A percentile compares a stretch with the other conserved stretches of the same genome.
Evolutionary conservation across 75 land plant genomes (phyloP).

Genomic region (Ceratopteris richardii): DNA sequence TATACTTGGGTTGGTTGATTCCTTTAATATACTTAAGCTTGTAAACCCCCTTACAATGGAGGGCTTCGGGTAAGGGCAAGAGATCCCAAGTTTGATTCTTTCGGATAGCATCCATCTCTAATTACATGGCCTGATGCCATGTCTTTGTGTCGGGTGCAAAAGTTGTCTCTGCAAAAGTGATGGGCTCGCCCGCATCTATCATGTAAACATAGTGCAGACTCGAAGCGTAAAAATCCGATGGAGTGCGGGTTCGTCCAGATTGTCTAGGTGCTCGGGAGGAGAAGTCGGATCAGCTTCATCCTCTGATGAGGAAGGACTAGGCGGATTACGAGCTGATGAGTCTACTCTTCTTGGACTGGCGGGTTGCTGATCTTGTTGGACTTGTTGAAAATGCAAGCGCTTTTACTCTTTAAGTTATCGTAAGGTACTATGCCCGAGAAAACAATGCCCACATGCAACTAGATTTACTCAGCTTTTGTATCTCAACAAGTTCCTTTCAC

Average conservation of each 20-base stretch:
- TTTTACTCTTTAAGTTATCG: too few species aligned
- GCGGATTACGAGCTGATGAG: too few species aligned
- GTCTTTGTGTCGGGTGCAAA: background rate
- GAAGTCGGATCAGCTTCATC: too few species aligned
- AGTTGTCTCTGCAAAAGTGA: background rate
- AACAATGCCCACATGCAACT: too few species aligned
- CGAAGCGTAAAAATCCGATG: background rate
- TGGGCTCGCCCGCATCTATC: background rate
- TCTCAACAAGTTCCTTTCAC: too few species aligned
- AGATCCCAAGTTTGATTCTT: background rate
- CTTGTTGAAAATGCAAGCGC: too few species aligned
- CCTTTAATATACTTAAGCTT: background rate
- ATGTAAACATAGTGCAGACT: background rate
- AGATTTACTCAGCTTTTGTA: too few species aligned
- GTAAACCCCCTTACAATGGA: background rate
- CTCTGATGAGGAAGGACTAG: too few species aligned
- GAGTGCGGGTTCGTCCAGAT: background rate
- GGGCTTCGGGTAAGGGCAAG: background rate
- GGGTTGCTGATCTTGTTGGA: too few species aligned
- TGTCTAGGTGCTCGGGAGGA: conserved; percentile 1
- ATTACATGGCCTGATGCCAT: background rate
- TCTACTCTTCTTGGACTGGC: too few species aligned
- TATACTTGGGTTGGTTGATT: background rate
- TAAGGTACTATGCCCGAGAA: too few species aligned
- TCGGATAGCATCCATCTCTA: background rate